Evolutionary conservation across 176 grass and related monocot species (phyloP).

Genomic region (Thinopyrum elongatum): DNA sequence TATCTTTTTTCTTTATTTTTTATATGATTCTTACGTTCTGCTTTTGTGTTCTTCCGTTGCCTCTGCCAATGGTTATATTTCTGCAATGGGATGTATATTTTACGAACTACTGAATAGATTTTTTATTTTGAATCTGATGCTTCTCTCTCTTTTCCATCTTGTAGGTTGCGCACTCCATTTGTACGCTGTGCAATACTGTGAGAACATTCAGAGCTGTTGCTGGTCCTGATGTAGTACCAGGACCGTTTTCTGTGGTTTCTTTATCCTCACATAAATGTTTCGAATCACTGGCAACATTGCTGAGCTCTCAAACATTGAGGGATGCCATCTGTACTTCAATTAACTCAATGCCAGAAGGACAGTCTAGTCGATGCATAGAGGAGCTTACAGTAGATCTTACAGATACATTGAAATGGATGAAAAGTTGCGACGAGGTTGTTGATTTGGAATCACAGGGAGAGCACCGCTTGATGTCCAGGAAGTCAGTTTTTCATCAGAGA

Average conservation of each 20-base stretch:
- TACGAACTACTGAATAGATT: constrained; percentile 1
- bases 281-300: constrained; percentile 54
- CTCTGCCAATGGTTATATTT: neutral
- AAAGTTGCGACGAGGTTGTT: constrained; percentile 21
- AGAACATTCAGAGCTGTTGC: constrained; percentile 52
- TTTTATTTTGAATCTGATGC: constrained; percentile 22
- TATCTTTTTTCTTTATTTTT: constrained; percentile 10
- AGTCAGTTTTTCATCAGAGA: constrained; percentile 49
- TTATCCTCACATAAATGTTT: constrained; percentile 54
- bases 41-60: constrained; percentile 12
- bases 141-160: constrained; percentile 34
- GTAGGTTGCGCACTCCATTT: constrained; percentile 73
- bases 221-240: constrained; percentile 34
- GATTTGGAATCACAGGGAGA: constrained; percentile 23
- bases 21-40: constrained; percentile 2
- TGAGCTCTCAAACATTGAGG: constrained; percentile 54
- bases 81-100: neutral
- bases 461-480: constrained; percentile 2
- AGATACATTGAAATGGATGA: constrained; percentile 76
- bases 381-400: constrained; percentile 65
- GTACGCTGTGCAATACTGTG: constrained; percentile 63
- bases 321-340: constrained; percentile 62
- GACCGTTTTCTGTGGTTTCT: constrained; percentile 56
- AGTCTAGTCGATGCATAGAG: constrained; percentile 74
- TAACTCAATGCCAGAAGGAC: constrained; percentile 81